Percentiles rank a stretch among this genome's conserved stretches.
Evolutionary conservation across 2,329 filamentous ascomycete genomes (phyloP).

Genomic region (Fusarium sulawesiense): DNA sequence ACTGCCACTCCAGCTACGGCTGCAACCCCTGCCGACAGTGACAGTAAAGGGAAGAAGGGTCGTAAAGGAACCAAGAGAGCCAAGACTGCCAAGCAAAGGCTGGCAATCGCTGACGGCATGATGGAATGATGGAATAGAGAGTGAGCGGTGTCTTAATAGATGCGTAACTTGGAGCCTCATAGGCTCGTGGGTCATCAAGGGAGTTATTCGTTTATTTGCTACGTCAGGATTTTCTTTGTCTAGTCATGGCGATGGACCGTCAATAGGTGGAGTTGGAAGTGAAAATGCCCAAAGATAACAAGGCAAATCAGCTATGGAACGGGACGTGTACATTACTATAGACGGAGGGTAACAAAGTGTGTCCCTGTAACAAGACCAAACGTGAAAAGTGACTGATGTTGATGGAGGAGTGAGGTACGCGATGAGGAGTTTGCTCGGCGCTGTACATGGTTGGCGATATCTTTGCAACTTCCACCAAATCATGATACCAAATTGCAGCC

Average conservation of each 20-base stretch:
- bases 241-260: conserved; percentile 20
- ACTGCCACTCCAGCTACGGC: conserved; percentile 84
- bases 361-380: conserved; percentile 5
- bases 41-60: conserved; percentile 64
- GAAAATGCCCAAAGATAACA: conserved; percentile 38
- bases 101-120: conserved; percentile 74
- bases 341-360: conserved; percentile 36
- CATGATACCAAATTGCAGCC: too few relatives aligned
- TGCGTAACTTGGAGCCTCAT: conserved; percentile 18
- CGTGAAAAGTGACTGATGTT: background rate
- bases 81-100: conserved; percentile 75
- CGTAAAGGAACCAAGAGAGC: conserved; percentile 67
- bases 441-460: conserved; percentile 22
- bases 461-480: background rate
- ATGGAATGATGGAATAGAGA: conserved; percentile 45
- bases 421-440: background rate
- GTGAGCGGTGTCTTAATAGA: conserved; percentile 8
- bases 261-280: conserved; percentile 39
- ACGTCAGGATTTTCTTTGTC: conserved; percentile 16
- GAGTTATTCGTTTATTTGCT: conserved; percentile 34
- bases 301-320: conserved; percentile 11
- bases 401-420: background rate
- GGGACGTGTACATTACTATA: conserved; percentile 47
- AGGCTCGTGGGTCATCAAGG: conserved; percentile 31
- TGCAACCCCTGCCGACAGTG: conserved; percentile 78